Conservation (phyloP, 2,329 filamentous ascomycete species). For the Fusarium setosum region DNA sequence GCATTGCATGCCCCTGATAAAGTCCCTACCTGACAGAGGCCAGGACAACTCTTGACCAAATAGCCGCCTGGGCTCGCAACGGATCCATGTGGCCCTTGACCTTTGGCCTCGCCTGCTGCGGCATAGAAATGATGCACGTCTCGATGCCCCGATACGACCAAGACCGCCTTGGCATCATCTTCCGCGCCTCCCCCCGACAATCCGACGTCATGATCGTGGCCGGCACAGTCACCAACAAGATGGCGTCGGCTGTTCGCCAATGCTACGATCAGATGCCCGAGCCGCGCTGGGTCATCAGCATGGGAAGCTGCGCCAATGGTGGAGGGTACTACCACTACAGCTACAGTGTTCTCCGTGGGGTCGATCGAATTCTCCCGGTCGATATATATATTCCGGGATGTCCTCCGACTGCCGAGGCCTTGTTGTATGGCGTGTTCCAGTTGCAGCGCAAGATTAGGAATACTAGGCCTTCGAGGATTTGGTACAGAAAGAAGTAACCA, state of each 20-base stretch:
- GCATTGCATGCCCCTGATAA: neutral
- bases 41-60: constrained; percentile 64
- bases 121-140: constrained; percentile 73
- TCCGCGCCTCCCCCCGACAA: constrained; percentile 73
- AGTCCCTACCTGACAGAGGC: neutral
- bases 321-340: constrained; percentile 82
- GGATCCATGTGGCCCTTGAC: constrained; percentile 70
- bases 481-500: constrained; percentile 59
- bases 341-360: constrained; percentile 73
- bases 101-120: constrained; percentile 72
- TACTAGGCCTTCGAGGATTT: constrained; percentile 59
- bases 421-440: constrained; percentile 71
- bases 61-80: constrained; percentile 69
- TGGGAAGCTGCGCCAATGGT: constrained; percentile 78
- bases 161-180: constrained; percentile 73
- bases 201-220: constrained; percentile 75
- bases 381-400: constrained; percentile 77
- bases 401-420: constrained; percentile 59
- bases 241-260: constrained; percentile 72
- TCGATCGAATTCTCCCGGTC: constrained; percentile 74
- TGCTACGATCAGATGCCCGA: constrained; percentile 78
- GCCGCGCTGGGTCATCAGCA: constrained; percentile 72
- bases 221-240: constrained; percentile 76
- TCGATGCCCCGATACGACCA: constrained; percentile 73
- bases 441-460: constrained; percentile 76